phyloP scores from a whole-genome alignment of 805 yeast species.

The Saccharomycopsis sp. region DNA sequence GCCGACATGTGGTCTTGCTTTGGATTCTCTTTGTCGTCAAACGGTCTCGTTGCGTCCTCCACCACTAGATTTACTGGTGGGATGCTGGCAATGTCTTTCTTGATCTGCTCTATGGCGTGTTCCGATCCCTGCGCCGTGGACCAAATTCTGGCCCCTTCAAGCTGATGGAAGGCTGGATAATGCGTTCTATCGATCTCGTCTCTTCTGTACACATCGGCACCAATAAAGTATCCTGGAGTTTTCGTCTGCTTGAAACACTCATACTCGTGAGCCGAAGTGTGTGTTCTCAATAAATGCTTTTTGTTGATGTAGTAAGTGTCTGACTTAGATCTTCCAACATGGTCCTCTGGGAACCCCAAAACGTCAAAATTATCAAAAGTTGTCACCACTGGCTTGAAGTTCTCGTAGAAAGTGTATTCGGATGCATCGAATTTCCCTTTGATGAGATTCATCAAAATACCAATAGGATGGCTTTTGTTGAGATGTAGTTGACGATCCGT shows the following conservation, averaged over 20 bases:
- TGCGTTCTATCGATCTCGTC: conserved; percentile 95
- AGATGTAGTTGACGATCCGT: conserved; percentile 71
- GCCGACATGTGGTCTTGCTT: conserved; percentile 72
- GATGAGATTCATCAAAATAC: conserved; percentile 69
- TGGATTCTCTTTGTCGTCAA: conserved; percentile 56
- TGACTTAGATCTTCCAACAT: conserved; percentile 86
- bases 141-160: conserved; percentile 96
- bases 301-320: conserved; percentile 89
- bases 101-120: conserved; percentile 45
- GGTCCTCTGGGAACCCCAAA: conserved; percentile 84
- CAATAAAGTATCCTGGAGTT: conserved; percentile 79
- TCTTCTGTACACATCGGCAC: conserved; percentile 93
- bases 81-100: conserved; percentile 34
- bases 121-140: conserved; percentile 33
- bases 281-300: conserved; percentile 72
- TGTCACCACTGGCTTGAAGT: conserved; percentile 78
- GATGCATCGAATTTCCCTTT: conserved; percentile 58
- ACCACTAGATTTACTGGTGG: conserved; percentile 55
- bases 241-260: conserved; percentile 57
- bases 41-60: conserved; percentile 61
- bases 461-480: conserved; percentile 78
- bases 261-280: conserved; percentile 94
- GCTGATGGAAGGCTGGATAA: conserved; percentile 95
- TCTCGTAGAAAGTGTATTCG: conserved; percentile 73
- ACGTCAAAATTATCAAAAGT: conserved; percentile 84